Percentiles rank a stretch among this genome's conserved stretches.
These are phyloP conservation scores for Quercus cerris DNA, from an alignment of 306 rosid species.

Conservation along the genomic window DNA sequence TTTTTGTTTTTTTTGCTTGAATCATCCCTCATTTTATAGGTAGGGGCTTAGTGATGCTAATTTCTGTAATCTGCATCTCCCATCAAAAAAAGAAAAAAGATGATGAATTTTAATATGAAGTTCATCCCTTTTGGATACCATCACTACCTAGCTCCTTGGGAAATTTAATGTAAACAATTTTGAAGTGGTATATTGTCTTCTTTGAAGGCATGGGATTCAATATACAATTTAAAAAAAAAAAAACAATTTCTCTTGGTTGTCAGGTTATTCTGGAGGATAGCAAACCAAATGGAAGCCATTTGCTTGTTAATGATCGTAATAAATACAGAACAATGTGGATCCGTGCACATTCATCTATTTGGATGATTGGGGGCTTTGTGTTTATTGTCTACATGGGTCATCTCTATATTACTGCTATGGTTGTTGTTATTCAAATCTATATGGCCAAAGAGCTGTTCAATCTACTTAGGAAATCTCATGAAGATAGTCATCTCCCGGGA, in stretches of 20 bases:
- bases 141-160: background rate
- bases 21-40: background rate
- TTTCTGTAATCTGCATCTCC: background rate
- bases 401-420: conserved; percentile 89
- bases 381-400: conserved; percentile 82
- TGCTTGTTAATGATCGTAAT: conserved; percentile 80
- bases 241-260: conserved; percentile 16
- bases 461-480: conserved; percentile 84
- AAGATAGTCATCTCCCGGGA: conserved; percentile 91
- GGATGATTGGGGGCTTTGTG: conserved; percentile 98
- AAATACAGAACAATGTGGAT: conserved; percentile 88
- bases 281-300: conserved; percentile 61
- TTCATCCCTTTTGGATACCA: background rate
- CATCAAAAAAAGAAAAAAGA: background rate
- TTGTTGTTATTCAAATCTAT: conserved; percentile 92
- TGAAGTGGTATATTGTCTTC: background rate
- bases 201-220: background rate
- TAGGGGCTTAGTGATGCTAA: background rate
- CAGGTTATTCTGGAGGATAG: conserved; percentile 63
- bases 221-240: background rate
- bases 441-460: conserved; percentile 94
- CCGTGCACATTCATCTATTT: conserved; percentile 79
- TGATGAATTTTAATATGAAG: background rate
- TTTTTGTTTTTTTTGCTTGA: background rate
- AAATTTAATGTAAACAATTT: background rate